These are phyloP conservation scores for Strigomonas culicis DNA, from an alignment of 208 protist genomes.

Conservation along the genomic window DNA sequence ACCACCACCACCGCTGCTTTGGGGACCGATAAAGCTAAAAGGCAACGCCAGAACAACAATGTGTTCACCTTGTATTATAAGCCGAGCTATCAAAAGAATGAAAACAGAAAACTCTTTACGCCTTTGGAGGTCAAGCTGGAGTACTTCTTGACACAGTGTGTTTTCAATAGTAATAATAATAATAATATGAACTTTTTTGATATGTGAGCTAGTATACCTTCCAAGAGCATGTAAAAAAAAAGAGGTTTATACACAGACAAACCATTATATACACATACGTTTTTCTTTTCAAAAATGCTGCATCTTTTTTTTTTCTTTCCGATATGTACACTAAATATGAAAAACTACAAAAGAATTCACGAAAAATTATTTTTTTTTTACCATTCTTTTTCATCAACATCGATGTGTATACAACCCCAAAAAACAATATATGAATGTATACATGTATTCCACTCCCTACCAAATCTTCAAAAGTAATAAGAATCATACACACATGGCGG, in stretches of 20 bases:
- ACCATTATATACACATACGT: constrained; percentile 12
- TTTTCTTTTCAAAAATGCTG: constrained; percentile 16
- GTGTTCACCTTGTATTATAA: no score
- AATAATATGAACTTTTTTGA: neutral
- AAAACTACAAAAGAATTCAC: no score
- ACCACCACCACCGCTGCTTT: no score
- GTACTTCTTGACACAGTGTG: constrained; percentile 19
- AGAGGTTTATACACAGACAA: neutral
- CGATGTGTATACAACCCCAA: neutral
- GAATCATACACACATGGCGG: neutral
- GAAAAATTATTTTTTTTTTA: constrained; percentile 1
- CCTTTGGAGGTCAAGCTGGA: constrained; percentile 37
- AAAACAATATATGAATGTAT: constrained; percentile 12
- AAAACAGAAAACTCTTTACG: no score
- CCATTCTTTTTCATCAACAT: neutral
- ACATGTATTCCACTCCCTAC: no score
- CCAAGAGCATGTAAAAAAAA: neutral
- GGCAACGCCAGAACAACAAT: no score
- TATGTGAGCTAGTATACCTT: neutral
- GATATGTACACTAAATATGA: neutral
- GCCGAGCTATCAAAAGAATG: no score
- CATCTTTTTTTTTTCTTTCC: constrained; percentile 11
- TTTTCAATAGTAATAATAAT: constrained; percentile 1
- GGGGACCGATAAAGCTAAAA: no score
- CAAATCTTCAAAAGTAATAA: constrained; percentile 2